A percentile compares a stretch with the other conserved stretches of the same genome.
Conservation (phyloP, 352 stramenopile genomes). For the Globisporangium cylindrosporum region DNA sequence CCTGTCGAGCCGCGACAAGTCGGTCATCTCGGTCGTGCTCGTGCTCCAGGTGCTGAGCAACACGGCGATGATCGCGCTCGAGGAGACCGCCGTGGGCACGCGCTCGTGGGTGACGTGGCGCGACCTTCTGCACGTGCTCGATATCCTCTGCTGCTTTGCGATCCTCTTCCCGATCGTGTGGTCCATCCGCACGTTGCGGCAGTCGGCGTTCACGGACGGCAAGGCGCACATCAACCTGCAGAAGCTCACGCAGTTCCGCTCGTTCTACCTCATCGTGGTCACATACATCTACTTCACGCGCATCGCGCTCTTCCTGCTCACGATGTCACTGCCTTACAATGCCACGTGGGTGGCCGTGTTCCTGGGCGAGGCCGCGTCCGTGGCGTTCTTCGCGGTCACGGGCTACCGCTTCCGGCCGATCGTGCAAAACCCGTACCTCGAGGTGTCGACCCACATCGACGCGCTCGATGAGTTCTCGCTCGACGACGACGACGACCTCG, state of each 20-base stretch:
- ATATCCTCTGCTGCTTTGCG: constrained; percentile 96
- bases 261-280: constrained; percentile 96
- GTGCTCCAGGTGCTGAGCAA: constrained; percentile 93
- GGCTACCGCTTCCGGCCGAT: constrained; percentile 91
- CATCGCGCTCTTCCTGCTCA: constrained; percentile 94
- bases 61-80: constrained; percentile 88
- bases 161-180: constrained; percentile 97
- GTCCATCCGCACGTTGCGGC: constrained; percentile 85
- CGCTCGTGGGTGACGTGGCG: constrained; percentile 65
- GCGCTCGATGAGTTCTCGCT: constrained; percentile 76
- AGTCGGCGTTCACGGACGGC: constrained; percentile 84
- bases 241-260: constrained; percentile 95
- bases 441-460: constrained; percentile 69
- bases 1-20: constrained; percentile 92
- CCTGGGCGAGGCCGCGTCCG: constrained; percentile 72
- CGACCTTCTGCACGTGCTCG: constrained; percentile 93
- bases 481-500: constrained; percentile 36
- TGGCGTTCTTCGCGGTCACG: constrained; percentile 92
- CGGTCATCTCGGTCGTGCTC: constrained; percentile 92
- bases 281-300: constrained; percentile 98
- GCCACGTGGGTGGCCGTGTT: constrained; percentile 71
- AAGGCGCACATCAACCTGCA: constrained; percentile 85
- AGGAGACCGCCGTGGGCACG: constrained; percentile 81
- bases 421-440: constrained; percentile 91
- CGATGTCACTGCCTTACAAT: constrained; percentile 90